Percentiles rank a stretch among this genome's conserved stretches.
These are phyloP conservation scores for Russula olivacea DNA, from an alignment of 768 basidiomycete genomes.

Conservation along the genomic window DNA sequence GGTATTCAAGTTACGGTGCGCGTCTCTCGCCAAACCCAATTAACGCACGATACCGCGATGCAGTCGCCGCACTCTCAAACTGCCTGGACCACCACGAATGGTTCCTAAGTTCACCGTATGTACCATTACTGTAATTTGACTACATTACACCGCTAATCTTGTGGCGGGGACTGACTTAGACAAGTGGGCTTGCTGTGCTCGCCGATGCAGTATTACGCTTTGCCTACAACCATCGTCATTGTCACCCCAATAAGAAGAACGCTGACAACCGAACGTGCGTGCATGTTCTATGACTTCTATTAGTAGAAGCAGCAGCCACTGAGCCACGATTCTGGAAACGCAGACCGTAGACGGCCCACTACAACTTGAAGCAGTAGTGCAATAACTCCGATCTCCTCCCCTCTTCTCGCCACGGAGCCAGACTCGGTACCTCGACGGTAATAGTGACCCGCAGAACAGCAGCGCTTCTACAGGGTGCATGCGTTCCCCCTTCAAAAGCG, in stretches of 20 bases:
- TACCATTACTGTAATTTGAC: conserved; percentile 15
- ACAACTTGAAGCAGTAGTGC: neutral
- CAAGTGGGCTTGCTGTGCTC: conserved; percentile 69
- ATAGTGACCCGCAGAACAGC: neutral
- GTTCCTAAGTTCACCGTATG: conserved; percentile 73
- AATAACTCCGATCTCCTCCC: neutral
- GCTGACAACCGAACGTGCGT: neutral
- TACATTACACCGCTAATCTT: neutral
- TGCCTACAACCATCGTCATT: neutral
- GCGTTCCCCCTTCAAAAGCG: neutral
- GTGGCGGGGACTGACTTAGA: too few relatives aligned
- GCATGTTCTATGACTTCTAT: neutral
- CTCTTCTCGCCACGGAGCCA: neutral
- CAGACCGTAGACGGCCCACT: too few relatives aligned
- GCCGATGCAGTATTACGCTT: conserved; percentile 47
- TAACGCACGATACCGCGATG: conserved; percentile 60
- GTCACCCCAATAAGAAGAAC: neutral
- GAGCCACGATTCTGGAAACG: neutral
- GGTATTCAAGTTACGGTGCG: conserved; percentile 51
- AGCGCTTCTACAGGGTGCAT: neutral
- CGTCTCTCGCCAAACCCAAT: conserved; percentile 49
- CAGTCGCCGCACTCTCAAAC: conserved; percentile 66
- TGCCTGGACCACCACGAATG: conserved; percentile 71
- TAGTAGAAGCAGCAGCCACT: neutral
- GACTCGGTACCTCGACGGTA: neutral